Percentiles rank a stretch among this genome's conserved stretches.
These are phyloP conservation scores for Chrysanthemum lavandulifolium DNA, from an alignment of 129 eudicot genomes.

Conservation along the genomic window DNA sequence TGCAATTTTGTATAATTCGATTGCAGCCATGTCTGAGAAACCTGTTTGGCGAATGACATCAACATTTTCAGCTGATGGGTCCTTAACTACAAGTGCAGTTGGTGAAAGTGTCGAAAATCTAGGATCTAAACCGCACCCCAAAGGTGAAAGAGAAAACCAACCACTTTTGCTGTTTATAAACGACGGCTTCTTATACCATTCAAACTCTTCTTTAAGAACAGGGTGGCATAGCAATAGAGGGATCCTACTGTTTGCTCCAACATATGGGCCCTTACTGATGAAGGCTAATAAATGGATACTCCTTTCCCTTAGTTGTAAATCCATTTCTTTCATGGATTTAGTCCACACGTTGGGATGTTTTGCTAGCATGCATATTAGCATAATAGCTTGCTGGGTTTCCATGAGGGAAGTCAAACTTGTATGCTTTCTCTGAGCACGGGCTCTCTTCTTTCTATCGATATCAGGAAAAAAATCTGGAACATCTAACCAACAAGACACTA, in stretches of 20 bases:
- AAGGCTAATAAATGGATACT: slow-evolving; percentile 76
- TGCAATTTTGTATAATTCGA: slow-evolving; percentile 35
- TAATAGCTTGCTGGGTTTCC: slow-evolving; percentile 67
- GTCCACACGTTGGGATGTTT: slow-evolving; percentile 66
- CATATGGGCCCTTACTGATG: slow-evolving; percentile 58
- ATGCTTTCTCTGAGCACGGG: slow-evolving; percentile 55
- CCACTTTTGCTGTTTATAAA: slow-evolving; percentile 22
- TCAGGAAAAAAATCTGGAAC: slow-evolving; percentile 58
- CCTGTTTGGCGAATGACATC: not conserved
- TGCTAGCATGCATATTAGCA: slow-evolving; percentile 67
- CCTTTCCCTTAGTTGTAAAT: slow-evolving; percentile 39
- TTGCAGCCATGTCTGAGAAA: slow-evolving; percentile 20
- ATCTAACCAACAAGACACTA: slow-evolving; percentile 55
- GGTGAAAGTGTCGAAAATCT: not conserved
- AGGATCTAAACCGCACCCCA: slow-evolving; percentile 6
- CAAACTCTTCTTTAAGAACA: slow-evolving; percentile 59
- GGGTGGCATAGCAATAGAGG: slow-evolving; percentile 64
- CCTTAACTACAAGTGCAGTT: slow-evolving; percentile 34
- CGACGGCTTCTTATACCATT: slow-evolving; percentile 60
- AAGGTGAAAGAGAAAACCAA: slow-evolving; percentile 17
- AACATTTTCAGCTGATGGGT: not conserved
- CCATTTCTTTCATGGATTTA: slow-evolving; percentile 62
- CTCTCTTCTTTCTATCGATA: slow-evolving; percentile 63
- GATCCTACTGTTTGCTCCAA: slow-evolving; percentile 52
- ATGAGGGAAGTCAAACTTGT: slow-evolving; percentile 53